Conservation (phyloP, 805 yeast species). For the Nakazawaea ambrosiae region DNA sequence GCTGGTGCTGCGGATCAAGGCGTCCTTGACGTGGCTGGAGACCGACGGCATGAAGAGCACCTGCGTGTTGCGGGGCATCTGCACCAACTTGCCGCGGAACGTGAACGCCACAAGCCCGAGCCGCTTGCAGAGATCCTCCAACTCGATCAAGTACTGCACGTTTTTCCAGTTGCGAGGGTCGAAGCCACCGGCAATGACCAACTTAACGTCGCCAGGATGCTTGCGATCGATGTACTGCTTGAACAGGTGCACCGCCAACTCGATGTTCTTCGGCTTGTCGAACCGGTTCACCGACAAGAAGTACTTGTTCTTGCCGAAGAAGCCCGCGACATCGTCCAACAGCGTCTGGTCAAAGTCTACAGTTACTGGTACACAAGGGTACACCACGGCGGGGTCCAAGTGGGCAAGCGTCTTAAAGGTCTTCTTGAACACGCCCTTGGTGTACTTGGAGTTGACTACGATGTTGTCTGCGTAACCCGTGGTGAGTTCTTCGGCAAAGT, state of each 20-base stretch:
- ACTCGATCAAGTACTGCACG: slow-evolving; percentile 57
- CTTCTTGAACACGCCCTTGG: slow-evolving; percentile 56
- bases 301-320: slow-evolving; percentile 30
- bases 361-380: slow-evolving; percentile 68
- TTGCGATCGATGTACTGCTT: slow-evolving; percentile 32
- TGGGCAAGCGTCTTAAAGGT: slow-evolving; percentile 44
- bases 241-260: slow-evolving; percentile 68
- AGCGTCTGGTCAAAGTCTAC: slow-evolving; percentile 17
- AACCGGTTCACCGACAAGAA: slow-evolving; percentile 82
- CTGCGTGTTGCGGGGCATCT: slow-evolving; percentile 24
- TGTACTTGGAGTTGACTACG: slow-evolving; percentile 85
- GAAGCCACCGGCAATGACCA: slow-evolving; percentile 88
- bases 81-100: slow-evolving; percentile 30
- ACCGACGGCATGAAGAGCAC: slow-evolving; percentile 80
- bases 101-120: slow-evolving; percentile 41
- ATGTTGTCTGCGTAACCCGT: slow-evolving; percentile 70
- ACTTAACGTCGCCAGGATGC: slow-evolving; percentile 30
- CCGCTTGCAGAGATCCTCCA: slow-evolving; percentile 40
- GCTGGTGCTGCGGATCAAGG: slow-evolving; percentile 49
- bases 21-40: slow-evolving; percentile 54
- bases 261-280: slow-evolving; percentile 79
- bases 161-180: slow-evolving; percentile 74
- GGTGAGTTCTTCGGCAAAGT: slow-evolving; percentile 73
- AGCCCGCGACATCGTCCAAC: slow-evolving; percentile 25
- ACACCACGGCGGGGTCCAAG: slow-evolving; percentile 49